A percentile compares a stretch with the other conserved stretches of the same genome.
Evolutionary conservation across 495 filamentous ascomycete species (phyloP).

Genomic region (Echria macrotheca): DNA sequence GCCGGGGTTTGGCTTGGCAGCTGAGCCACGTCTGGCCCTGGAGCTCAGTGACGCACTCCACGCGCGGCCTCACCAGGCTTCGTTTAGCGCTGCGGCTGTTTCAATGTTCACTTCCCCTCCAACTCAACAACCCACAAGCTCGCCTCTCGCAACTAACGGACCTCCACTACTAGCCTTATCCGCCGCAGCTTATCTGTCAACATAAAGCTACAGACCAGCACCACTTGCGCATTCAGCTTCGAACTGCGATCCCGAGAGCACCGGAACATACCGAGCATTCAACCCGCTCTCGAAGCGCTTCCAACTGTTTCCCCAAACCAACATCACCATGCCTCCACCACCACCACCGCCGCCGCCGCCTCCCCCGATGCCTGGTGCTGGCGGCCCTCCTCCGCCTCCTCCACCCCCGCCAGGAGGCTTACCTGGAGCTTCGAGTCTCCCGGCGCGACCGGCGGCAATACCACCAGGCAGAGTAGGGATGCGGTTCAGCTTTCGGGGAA

Average conservation of each 20-base stretch:
- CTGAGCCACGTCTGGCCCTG: too few relatives aligned
- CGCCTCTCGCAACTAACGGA: too few relatives aligned
- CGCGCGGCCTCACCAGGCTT: background rate
- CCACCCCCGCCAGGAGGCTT: slow-evolving; percentile 25
- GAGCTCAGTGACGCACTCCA: background rate
- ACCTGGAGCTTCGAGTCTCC: slow-evolving; percentile 13
- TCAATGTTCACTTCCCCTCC: too few relatives aligned
- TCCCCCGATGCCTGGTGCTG: slow-evolving; percentile 22
- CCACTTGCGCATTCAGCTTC: too few relatives aligned
- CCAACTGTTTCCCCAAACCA: too few relatives aligned
- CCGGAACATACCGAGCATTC: too few relatives aligned
- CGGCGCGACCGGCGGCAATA: slow-evolving; percentile 6
- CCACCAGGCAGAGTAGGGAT: slow-evolving; percentile 12
- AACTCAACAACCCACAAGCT: too few relatives aligned
- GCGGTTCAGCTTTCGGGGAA: background rate
- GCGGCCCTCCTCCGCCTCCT: slow-evolving; percentile 30
- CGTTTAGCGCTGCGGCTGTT: too few relatives aligned
- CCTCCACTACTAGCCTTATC: too few relatives aligned
- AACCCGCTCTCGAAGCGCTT: too few relatives aligned
- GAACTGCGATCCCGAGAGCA: too few relatives aligned
- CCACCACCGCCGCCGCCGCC: slow-evolving; percentile 27
- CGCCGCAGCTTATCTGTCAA: background rate
- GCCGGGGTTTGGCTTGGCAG: too few relatives aligned
- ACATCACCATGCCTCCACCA: slow-evolving; percentile 22
- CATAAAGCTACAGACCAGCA: background rate